Base-by-base conservation (phyloP, 202 grass and related monocot species). In the Elaeis oleifera region DNA sequence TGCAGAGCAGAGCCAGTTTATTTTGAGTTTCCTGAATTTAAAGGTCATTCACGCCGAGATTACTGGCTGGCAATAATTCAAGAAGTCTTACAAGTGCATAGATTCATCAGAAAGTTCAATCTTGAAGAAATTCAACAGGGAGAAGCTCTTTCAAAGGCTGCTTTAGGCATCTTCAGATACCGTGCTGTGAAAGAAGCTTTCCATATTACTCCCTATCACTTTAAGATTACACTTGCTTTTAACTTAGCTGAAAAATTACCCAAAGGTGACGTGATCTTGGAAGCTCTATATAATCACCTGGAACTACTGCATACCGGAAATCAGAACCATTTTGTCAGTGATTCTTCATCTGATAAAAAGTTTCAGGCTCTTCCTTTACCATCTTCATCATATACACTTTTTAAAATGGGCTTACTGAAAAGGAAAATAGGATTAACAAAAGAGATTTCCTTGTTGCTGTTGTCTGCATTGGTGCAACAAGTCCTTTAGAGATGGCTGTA, bases 61-160 rank as follows among this genome's bases (percentile, higher is more conserved):
- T 97, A 97, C 65, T 97, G 92, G 92, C 91, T 89, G 58, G 74
- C 92, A 16, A 61, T 89, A 16, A 86, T 97, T 71, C 90, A 89
- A 56, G 92, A 97, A 77, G 80, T 97, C 25, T 31, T 97, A 59
- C 81, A 89, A 5, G 82, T 81, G 0, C 84, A 97, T 67, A 97
- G 89, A 68, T 97, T 97, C 62, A 78, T 97, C 52, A 75, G 84
- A 58, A 92, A 83, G 83, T 97, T 85, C 72, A 79, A 55, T 29
- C 82, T 97, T 0, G 20, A 18, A 0, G 76, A 55, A 62, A 73
- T 91, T 21, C 83, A 84, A 56, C 86, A 78, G 58, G 76, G 74
- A 0, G 92, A 91, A 66, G 73, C 77, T 31, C 81, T 97, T 53
- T 85, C 92, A 0, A 74, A 78, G 0, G 81, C 84, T 1, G 79